Base-by-base conservation (phyloP, 208 protist genomes). In the Crithidia sp. region DNA sequence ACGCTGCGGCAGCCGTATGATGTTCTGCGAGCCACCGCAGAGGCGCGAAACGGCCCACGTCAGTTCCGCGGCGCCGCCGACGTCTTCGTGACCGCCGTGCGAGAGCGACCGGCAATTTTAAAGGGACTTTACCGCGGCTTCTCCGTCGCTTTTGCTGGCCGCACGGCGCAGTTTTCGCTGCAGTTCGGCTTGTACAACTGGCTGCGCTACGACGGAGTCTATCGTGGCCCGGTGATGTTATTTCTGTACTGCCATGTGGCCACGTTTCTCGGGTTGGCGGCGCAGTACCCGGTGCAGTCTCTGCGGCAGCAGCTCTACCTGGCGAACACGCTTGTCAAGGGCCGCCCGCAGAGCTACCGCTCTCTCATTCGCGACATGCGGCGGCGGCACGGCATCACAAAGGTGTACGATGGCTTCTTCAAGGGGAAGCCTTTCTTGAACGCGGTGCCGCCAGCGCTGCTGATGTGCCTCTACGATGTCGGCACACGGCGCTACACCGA, bases 381-480 rank as follows among this genome's bases (percentile, higher is more conserved):
- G 6, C 80, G 77, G 0, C 80, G 80, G 28, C 87, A 93, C 70
- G 92, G 90, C 40, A 72, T 95, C 19, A 88, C 87, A 6, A 93
- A 92, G 64, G 63, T 96, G 40, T 96, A 81, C 76, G 92, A 96
- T 40, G 92, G 92, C 37, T 96, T 95, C 72, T 96, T 95, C 60
- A 66, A 62, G 41, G 67, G 77, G 14, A 79, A 83, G 19, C 92
- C 92, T 4, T 62, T 93, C 16, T 77, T 96, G 36, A 81, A 87
- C 67, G 86, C 92, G 5, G 67, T 93, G 44, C 83, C 90, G 28
- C 65, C 84, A 16, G 92, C 92, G 44, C 72, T 95, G 66, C 63
- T 93, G 16, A 75, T 96, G 79, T 79, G 67, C 10, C 7, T 83
- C 0, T 96, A 94, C 68, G 92, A 96, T 62, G 12, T 86, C 0